These are phyloP conservation scores for Asterochloris sp. DNA, from an alignment of 139 green algal species.

Conservation along the genomic window DNA sequence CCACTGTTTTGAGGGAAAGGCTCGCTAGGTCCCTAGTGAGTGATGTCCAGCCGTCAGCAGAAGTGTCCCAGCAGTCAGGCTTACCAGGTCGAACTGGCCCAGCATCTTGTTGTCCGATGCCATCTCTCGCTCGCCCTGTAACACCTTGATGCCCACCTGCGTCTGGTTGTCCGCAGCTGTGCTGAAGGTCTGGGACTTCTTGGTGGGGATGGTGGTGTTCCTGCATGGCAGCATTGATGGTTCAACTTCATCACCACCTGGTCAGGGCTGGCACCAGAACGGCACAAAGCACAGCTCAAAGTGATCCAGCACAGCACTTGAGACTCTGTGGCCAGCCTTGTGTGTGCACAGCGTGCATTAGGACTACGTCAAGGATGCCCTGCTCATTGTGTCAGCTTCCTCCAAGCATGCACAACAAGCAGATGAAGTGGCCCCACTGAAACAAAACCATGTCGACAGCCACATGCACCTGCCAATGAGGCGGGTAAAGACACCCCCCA, in stretches of 20 bases:
- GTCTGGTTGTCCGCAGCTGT: constrained; percentile 97
- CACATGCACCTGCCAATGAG: constrained; percentile 76
- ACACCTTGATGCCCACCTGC: constrained; percentile 99
- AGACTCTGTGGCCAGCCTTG: no score
- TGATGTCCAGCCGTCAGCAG: no score
- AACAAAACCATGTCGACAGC: neutral
- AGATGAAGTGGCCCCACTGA: neutral
- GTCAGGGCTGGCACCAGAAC: neutral
- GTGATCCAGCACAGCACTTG: no score
- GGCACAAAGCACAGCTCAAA: no score
- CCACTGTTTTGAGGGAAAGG: no score
- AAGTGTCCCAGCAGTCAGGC: neutral
- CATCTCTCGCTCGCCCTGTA: constrained; percentile 99
- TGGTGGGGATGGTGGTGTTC: constrained; percentile 99
- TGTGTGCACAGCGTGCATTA: no score
- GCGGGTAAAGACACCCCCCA: constrained; percentile 98
- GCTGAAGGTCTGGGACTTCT: constrained; percentile 95
- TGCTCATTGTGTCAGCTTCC: no score
- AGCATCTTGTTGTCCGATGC: constrained; percentile 98
- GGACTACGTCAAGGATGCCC: no score
- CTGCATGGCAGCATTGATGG: constrained; percentile 22
- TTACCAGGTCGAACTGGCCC: constrained; percentile 95
- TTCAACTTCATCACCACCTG: neutral
- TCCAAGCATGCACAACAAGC: no score
- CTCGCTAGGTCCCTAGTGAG: no score